Percentiles rank a stretch among this genome's conserved stretches.
These are phyloP conservation scores for Epichloe sibirici DNA, from an alignment of 2,329 filamentous ascomycete genomes.

Conservation along the genomic window DNA sequence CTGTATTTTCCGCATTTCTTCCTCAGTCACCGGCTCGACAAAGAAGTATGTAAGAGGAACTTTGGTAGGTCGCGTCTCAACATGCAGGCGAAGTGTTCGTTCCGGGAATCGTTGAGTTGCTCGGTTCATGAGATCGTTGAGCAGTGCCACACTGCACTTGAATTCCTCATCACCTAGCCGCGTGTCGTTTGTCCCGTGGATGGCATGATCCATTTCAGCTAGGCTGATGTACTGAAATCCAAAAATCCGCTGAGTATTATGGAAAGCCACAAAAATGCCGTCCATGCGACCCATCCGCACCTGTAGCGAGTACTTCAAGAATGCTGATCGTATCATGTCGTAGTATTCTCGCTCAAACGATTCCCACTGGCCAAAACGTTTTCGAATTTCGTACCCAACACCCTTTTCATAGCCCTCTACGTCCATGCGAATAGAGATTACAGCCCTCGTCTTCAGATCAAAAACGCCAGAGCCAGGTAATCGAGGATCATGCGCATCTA, in stretches of 20 bases:
- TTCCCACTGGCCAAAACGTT: slow-evolving; percentile 65
- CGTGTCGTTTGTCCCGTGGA: slow-evolving; percentile 66
- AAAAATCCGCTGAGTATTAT: slow-evolving; percentile 91
- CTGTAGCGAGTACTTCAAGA: slow-evolving; percentile 93
- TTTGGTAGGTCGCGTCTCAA: slow-evolving; percentile 56
- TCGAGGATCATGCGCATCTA: slow-evolving; percentile 79
- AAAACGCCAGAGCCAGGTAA: slow-evolving; percentile 89
- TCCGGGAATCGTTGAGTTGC: slow-evolving; percentile 66
- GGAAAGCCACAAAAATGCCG: slow-evolving; percentile 92
- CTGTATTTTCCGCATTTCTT: slow-evolving; percentile 65
- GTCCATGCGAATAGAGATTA: slow-evolving; percentile 86
- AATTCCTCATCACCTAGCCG: slow-evolving; percentile 74
- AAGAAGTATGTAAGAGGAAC: slow-evolving; percentile 76
- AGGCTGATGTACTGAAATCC: slow-evolving; percentile 92
- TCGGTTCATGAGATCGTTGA: slow-evolving; percentile 68
- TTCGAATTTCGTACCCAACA: slow-evolving; percentile 74
- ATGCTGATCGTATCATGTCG: slow-evolving; percentile 89
- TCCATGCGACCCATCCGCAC: slow-evolving; percentile 98
- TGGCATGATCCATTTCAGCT: slow-evolving; percentile 72
- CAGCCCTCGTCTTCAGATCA: slow-evolving; percentile 89
- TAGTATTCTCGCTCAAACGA: slow-evolving; percentile 94
- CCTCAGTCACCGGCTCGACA: slow-evolving; percentile 67
- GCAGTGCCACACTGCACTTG: slow-evolving; percentile 61
- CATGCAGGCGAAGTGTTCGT: slow-evolving; percentile 64
- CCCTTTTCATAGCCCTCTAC: slow-evolving; percentile 58